A percentile compares a stretch with the other conserved stretches of the same genome.
phyloP scores from a whole-genome alignment of 441 rosid species.

The Rhodomyrtus psidioides region DNA sequence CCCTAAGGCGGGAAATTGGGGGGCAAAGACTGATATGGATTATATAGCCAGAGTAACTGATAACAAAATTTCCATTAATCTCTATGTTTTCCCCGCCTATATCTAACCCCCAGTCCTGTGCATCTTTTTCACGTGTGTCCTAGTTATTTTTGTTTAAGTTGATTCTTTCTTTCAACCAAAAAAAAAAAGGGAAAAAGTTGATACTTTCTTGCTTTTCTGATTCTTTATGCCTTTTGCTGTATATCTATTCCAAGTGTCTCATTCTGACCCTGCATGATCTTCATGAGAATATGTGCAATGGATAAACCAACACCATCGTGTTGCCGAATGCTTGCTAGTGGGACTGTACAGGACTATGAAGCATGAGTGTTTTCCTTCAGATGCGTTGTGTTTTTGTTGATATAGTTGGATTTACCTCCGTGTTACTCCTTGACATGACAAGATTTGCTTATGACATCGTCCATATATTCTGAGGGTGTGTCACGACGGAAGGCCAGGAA shows the following conservation, averaged over 20 bases:
- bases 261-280: neutral
- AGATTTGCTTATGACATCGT: conserved; percentile 93
- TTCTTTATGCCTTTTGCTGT: conserved; percentile 1
- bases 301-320: neutral
- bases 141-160: neutral
- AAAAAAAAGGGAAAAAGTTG: no score
- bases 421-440: conserved; percentile 27
- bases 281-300: neutral
- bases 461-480: conserved; percentile 66
- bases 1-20: neutral
- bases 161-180: neutral
- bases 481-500: neutral
- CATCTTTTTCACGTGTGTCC: neutral
- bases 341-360: neutral
- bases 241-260: neutral
- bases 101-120: neutral
- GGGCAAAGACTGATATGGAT: neutral
- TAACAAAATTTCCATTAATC: neutral
- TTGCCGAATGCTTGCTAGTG: neutral
- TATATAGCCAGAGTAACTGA: neutral
- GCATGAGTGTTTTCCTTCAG: neutral
- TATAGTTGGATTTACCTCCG: neutral
- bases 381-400: neutral
- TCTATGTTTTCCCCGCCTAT: neutral
- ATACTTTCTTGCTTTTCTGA: neutral